phyloP scores from a whole-genome alignment of 2,329 filamentous ascomycete species.

The Pseudodiploospora longispora region DNA sequence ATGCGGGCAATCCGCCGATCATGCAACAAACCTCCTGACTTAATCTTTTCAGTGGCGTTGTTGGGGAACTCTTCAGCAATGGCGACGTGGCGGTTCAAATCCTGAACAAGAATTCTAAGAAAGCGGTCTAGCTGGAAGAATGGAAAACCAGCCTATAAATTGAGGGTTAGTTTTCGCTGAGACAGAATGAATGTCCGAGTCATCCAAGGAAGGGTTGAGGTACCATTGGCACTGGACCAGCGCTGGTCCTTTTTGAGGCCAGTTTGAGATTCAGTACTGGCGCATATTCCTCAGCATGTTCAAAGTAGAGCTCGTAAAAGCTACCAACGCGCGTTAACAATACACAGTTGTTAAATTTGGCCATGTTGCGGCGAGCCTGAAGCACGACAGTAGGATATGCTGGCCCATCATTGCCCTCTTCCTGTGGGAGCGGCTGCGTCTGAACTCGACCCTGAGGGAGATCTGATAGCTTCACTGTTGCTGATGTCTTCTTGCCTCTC shows the following conservation, averaged over 20 bases:
- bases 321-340: constrained; percentile 85
- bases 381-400: constrained; percentile 81
- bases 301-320: constrained; percentile 97
- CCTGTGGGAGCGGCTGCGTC: constrained; percentile 16
- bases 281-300: constrained; percentile 84
- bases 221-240: constrained; percentile 80
- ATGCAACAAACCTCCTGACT: constrained; percentile 71
- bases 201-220: constrained; percentile 5
- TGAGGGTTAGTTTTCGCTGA: constrained; percentile 1
- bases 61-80: constrained; percentile 90
- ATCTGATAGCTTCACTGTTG: constrained; percentile 46
- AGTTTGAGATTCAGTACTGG: constrained; percentile 84
- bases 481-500: constrained; percentile 47
- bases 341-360: constrained; percentile 83
- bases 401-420: constrained; percentile 37
- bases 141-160: constrained; percentile 72
- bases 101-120: constrained; percentile 86
- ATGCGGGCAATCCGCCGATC: constrained; percentile 79
- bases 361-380: constrained; percentile 83
- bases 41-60: constrained; percentile 58
- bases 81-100: constrained; percentile 83
- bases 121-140: constrained; percentile 89
- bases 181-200: constrained; percentile 6
- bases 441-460: constrained; percentile 45
- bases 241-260: constrained; percentile 68